Evolutionary conservation across 2,329 filamentous ascomycete species (phyloP).

Genomic region (Scedosporium dehoogii): DNA sequence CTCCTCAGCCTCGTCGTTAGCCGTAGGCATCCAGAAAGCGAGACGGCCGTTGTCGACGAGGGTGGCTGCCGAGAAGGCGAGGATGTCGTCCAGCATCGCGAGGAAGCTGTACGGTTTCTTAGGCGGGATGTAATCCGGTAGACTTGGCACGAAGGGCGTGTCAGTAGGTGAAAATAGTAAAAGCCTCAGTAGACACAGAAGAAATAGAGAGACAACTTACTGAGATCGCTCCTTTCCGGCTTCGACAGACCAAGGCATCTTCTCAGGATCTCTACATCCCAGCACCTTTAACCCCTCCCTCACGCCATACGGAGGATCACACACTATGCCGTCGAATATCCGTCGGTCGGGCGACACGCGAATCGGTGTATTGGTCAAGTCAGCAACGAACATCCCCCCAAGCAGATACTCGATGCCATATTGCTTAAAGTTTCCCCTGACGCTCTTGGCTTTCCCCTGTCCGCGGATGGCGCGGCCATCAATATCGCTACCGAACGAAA

Average conservation of each 20-base stretch:
- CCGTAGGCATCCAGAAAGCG: conserved; percentile 96
- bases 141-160: neutral
- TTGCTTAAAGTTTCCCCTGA: conserved; percentile 69
- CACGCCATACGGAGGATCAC: conserved; percentile 93
- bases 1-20: conserved; percentile 68
- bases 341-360: conserved; percentile 33
- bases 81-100: conserved; percentile 81
- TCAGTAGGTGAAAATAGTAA: neutral
- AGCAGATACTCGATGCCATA: conserved; percentile 60
- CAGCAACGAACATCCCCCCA: conserved; percentile 72
- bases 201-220: conserved; percentile 32
- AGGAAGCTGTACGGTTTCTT: conserved; percentile 89
- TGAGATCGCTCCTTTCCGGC: conserved; percentile 61
- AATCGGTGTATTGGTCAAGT: conserved; percentile 80
- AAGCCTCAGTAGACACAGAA: neutral
- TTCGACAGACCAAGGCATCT: conserved; percentile 49
- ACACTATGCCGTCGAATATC: conserved; percentile 82
- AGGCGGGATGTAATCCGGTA: conserved; percentile 66
- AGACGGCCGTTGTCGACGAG: conserved; percentile 72
- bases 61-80: conserved; percentile 67
- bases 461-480: conserved; percentile 84
- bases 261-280: conserved; percentile 60
- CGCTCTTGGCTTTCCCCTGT: conserved; percentile 40
- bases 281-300: conserved; percentile 85
- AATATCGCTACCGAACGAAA: conserved; percentile 81